phyloP scores from a whole-genome alignment of 768 basidiomycete species.

The Calocybe cyanea region DNA sequence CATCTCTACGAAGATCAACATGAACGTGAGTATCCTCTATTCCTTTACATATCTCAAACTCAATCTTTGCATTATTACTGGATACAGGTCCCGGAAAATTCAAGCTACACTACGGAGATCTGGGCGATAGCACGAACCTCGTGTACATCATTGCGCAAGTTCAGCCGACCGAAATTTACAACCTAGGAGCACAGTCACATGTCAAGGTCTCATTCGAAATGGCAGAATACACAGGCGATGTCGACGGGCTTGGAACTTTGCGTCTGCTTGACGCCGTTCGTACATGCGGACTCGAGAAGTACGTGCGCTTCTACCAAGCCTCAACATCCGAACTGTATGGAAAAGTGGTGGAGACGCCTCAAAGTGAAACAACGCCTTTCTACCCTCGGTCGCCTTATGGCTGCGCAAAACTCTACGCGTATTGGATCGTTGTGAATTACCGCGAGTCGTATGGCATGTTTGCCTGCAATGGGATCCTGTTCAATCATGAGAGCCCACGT shows the following conservation, averaged over 20 bases:
- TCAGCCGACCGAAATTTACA: constrained; percentile 95
- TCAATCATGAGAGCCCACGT: constrained; percentile 97
- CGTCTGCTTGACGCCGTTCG: constrained; percentile 94
- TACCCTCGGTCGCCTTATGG: constrained; percentile 98
- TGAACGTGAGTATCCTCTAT: constrained; percentile 57
- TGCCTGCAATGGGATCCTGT: constrained; percentile 94
- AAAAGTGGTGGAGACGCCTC: constrained; percentile 93
- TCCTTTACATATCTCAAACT: constrained; percentile 1
- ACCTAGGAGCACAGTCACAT: constrained; percentile 95
- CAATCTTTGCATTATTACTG: constrained; percentile 1
- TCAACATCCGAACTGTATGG: constrained; percentile 97
- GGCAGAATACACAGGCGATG: constrained; percentile 98
- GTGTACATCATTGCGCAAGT: constrained; percentile 95
- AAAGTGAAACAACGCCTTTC: constrained; percentile 95
- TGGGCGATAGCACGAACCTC: constrained; percentile 94
- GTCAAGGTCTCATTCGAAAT: constrained; percentile 99
- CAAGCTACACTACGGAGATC: constrained; percentile 87
- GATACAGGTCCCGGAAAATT: constrained; percentile 65
- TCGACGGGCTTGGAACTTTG: constrained; percentile 92
- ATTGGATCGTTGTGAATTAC: constrained; percentile 90
- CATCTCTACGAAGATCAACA: constrained; percentile 93
- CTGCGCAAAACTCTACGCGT: constrained; percentile 90
- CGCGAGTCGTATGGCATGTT: constrained; percentile 96
- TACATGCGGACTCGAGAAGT: constrained; percentile 90
- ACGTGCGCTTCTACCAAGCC: constrained; percentile 95